Evolutionary conservation across 1,284 basidiomycete genomes (phyloP), one percentile per base, ranked within the genome.

Genomic region (Moesziomyces aphidis): DNA sequence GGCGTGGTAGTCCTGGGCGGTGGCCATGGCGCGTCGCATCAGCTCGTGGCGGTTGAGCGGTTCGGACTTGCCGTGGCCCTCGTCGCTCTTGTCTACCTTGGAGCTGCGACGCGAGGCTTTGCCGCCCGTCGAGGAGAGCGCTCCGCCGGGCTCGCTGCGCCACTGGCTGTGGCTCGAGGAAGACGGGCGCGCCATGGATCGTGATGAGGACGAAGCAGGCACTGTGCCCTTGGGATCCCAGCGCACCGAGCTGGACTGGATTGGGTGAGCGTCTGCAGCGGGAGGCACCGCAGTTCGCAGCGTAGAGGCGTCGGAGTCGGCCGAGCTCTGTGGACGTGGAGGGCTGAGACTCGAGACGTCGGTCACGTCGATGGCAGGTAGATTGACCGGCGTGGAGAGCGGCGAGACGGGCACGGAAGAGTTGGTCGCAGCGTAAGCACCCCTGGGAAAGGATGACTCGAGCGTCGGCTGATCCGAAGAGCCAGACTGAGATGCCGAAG

Each of bases 11-110:
- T 78, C 74, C 23, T 68, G 68, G 5, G 78, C 73, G 23, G 72
- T 63, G 22, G 76, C 75, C 76, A 80, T 80, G 26, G 79, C 79
- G n/a, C 77, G 59, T n/a, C 79, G 68, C 79, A 80, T 80, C 50
- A 80, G 74, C 49, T 80, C 79, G 51, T 79, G 77, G 28, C 77
- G 61, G 52, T 80, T 78, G 44, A 73, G 73, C 4, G 70, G 62
- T 39, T 75, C 73, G 15, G 56, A 21, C 44, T 61, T 74, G 13
- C 55, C 62, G 28, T 76, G 73, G 17, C 64, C 73, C 22, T 76
- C 73, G 15, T 76, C 73, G 52, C 68, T 72, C 52, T 55, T 59
- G 46, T 71, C 64, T 9, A 60, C 57, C 39, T 58, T 72, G 24
- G 69, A 76, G 52, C 73, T 45, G 11, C 73, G 52, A 19, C 73